A percentile compares a stretch with the other conserved stretches of the same genome.
These are phyloP conservation scores for Globomyces pollinis-pini DNA, from an alignment of 192 early-diverging fungal species.

Conservation along the genomic window DNA sequence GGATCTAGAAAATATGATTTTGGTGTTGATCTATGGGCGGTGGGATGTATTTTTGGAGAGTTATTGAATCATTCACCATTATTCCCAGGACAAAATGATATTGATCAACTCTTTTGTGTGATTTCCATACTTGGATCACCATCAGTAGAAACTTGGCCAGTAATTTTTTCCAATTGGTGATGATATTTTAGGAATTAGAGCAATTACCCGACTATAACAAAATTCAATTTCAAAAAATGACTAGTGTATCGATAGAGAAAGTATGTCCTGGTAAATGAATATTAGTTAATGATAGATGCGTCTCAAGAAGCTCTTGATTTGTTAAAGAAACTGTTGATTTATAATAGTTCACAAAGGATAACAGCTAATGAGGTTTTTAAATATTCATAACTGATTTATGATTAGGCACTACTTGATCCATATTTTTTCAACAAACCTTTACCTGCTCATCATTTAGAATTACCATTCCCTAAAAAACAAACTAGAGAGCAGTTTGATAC, in stretches of 20 bases:
- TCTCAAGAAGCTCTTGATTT: conserved; percentile 33
- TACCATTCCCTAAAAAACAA: conserved; percentile 43
- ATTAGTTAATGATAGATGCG: no score
- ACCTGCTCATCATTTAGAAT: conserved; percentile 50
- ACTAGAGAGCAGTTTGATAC: conserved; percentile 41
- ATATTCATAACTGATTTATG: conserved; percentile 13
- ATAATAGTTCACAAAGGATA: conserved; percentile 34
- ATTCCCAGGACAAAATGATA: conserved; percentile 57
- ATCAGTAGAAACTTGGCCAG: conserved; percentile 42
- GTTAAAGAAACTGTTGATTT: conserved; percentile 45
- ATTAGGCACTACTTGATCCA: conserved; percentile 40
- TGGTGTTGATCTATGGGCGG: conserved; percentile 56
- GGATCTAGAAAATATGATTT: conserved; percentile 52
- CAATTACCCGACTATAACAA: conserved; percentile 53
- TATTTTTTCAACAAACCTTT: conserved; percentile 50
- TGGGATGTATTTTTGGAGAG: conserved; percentile 61
- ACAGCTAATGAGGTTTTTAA: conserved; percentile 39
- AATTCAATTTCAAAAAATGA: conserved; percentile 44
- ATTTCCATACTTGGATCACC: conserved; percentile 41
- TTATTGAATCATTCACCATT: conserved; percentile 51
- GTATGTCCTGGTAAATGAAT: conserved; percentile 48
- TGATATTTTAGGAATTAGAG: conserved; percentile 44
- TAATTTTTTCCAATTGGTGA: conserved; percentile 9
- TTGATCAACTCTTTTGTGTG: conserved; percentile 53
- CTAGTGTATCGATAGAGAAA: conserved; percentile 19